A percentile compares a stretch with the other conserved stretches of the same genome.
Evolutionary conservation across 2,329 filamentous ascomycete genomes (phyloP).

Genomic region (Elsinoe australis): DNA sequence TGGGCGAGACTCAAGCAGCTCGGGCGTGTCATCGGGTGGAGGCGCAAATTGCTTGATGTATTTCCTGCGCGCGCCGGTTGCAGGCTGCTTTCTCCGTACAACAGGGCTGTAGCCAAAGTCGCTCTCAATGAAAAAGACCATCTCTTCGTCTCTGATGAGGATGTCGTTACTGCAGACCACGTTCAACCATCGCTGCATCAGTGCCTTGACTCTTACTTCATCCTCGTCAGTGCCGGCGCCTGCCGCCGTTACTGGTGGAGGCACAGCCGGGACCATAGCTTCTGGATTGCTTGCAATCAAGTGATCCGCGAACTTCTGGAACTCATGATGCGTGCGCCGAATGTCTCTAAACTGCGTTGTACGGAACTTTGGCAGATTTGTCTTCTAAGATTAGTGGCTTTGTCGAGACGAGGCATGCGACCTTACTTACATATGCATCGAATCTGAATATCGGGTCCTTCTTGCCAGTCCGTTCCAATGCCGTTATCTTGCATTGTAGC

Average conservation of each 20-base stretch:
- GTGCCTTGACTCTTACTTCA: conserved; percentile 76
- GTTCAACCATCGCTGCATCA: conserved; percentile 92
- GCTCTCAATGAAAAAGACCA: conserved; percentile 97
- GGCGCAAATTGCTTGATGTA: conserved; percentile 97
- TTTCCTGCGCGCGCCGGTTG: conserved; percentile 88
- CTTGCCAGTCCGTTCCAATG: conserved; percentile 82
- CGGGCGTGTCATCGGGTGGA: conserved; percentile 91
- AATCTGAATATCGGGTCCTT: conserved; percentile 94
- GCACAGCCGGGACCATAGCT: conserved; percentile 85
- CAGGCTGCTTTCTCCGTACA: conserved; percentile 90
- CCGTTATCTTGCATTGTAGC: conserved; percentile 90
- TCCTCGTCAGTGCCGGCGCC: conserved; percentile 96
- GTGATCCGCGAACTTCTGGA: conserved; percentile 91
- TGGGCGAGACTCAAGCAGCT: conserved; percentile 81
- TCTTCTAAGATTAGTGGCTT: conserved; percentile 48
- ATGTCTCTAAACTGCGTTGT: conserved; percentile 98
- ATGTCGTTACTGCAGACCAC: conserved; percentile 87
- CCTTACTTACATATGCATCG: conserved; percentile 76
- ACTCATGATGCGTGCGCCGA: conserved; percentile 88
- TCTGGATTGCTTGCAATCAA: conserved; percentile 97
- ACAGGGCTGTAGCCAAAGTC: conserved; percentile 98
- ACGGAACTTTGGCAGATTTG: conserved; percentile 94
- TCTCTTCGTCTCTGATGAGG: conserved; percentile 90
- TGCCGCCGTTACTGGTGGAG: conserved; percentile 86
- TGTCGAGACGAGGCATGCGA: conserved; percentile 3